Percentiles rank a stretch among this genome's conserved stretches.
These are phyloP conservation scores for Protea cynaroides DNA, from an alignment of 164 flowering plant genomes.

Conservation along the genomic window DNA sequence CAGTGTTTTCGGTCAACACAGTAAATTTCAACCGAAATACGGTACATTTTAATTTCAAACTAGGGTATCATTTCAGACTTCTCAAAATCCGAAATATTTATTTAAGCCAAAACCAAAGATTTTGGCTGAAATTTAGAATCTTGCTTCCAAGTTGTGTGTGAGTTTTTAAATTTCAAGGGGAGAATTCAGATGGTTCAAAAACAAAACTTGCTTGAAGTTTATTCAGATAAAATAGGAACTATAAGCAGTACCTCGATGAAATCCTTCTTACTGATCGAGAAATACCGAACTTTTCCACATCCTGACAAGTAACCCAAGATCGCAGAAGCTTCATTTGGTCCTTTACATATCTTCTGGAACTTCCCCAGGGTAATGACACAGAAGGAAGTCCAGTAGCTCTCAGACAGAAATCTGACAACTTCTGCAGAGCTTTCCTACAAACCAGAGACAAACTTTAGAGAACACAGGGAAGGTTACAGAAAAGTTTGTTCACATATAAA, in stretches of 20 bases:
- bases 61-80: too few relatives aligned
- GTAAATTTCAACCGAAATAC: too few relatives aligned
- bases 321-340: conserved; percentile 54
- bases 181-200: neutral
- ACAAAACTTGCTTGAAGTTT: neutral
- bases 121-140: too few relatives aligned
- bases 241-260: conserved; percentile 50
- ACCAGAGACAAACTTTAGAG: conserved; percentile 3
- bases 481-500: neutral
- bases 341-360: conserved; percentile 55
- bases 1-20: too few relatives aligned
- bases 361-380: conserved; percentile 59
- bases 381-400: conserved; percentile 70
- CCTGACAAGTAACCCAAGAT: conserved; percentile 60
- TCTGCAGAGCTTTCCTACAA: conserved; percentile 55
- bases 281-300: conserved; percentile 47
- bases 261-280: conserved; percentile 38
- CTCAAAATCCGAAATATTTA: too few relatives aligned
- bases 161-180: too few relatives aligned
- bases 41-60: too few relatives aligned
- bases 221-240: neutral
- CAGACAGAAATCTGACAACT: conserved; percentile 45
- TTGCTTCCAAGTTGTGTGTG: too few relatives aligned
- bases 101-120: too few relatives aligned
- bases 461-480: neutral